A percentile compares a stretch with the other conserved stretches of the same genome.
phyloP scores from a whole-genome alignment of 768 basidiomycete species.

The Leccinum boreale region DNA sequence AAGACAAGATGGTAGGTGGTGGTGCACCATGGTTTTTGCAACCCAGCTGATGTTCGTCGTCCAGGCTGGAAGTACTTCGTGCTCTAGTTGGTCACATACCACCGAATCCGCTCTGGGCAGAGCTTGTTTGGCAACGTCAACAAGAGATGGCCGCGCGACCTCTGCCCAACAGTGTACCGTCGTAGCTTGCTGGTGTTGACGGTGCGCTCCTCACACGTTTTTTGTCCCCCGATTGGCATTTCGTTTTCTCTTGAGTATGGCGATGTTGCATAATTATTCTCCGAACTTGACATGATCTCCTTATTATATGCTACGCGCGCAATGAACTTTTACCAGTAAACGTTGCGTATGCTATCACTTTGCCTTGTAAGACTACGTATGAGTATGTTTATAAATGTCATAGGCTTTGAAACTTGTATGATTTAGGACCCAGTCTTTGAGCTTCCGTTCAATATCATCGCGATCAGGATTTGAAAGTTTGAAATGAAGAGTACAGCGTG shows the following conservation, averaged over 20 bases:
- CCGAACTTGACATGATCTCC: slow-evolving; percentile 1
- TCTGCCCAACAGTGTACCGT: neutral
- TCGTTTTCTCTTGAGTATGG: slow-evolving; percentile 11
- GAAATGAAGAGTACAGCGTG: neutral
- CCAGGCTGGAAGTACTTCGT: slow-evolving; percentile 81
- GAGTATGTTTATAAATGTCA: slow-evolving; percentile 16
- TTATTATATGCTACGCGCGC: slow-evolving; percentile 17
- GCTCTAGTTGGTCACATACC: slow-evolving; percentile 88
- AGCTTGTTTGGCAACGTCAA: slow-evolving; percentile 83
- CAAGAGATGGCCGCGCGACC: slow-evolving; percentile 36
- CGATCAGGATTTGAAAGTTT: neutral
- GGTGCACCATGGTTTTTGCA: neutral
- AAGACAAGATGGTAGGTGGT: slow-evolving; percentile 79
- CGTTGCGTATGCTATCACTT: slow-evolving; percentile 12
- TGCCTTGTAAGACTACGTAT: slow-evolving; percentile 23
- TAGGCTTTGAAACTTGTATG: slow-evolving; percentile 4
- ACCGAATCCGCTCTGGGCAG: slow-evolving; percentile 91
- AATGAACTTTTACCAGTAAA: slow-evolving; percentile 1
- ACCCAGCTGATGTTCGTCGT: slow-evolving; percentile 1
- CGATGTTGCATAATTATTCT: neutral
- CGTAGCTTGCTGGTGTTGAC: neutral
- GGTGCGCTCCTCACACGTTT: neutral
- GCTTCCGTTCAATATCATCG: neutral
- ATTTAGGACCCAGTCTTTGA: neutral
- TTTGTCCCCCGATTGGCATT: slow-evolving; percentile 2